These are phyloP conservation scores for Amorphotheca resinae DNA, from an alignment of 495 filamentous ascomycete species.

Conservation along the genomic window DNA sequence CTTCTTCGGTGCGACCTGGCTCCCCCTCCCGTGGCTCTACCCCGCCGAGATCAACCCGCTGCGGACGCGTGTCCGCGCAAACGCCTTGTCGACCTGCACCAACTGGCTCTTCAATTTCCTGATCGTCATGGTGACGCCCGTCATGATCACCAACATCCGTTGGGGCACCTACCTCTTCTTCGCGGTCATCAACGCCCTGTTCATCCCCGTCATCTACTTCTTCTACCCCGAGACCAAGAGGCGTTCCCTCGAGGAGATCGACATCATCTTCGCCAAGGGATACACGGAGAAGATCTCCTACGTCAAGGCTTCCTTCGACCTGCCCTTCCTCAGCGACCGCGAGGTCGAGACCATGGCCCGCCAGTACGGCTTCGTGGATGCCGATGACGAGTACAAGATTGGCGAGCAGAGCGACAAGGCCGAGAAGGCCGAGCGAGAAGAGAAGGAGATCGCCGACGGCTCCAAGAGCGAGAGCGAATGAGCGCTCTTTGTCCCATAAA, in stretches of 20 bases:
- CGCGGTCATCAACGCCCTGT: conserved; percentile 53
- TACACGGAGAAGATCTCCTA: conserved; percentile 63
- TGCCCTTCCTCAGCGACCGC: conserved; percentile 50
- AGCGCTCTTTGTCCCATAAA: too few relatives aligned
- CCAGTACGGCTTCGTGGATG: conserved; percentile 15
- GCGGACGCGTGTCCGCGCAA: conserved; percentile 61
- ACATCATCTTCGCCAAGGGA: conserved; percentile 72
- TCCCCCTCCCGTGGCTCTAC: conserved; percentile 57
- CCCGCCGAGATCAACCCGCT: conserved; percentile 65
- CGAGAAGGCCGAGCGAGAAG: too few relatives aligned
- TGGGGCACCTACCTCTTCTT: conserved; percentile 80
- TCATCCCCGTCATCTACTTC: conserved; percentile 64
- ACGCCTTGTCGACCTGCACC: conserved; percentile 60
- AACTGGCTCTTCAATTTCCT: conserved; percentile 79
- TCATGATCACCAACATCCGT: conserved; percentile 52
- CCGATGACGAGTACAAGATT: conserved; percentile 12
- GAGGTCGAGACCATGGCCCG: conserved; percentile 40
- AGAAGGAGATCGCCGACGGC: too few relatives aligned
- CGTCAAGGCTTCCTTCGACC: conserved; percentile 53
- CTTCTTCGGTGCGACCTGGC: conserved; percentile 63
- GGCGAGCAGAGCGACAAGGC: conserved; percentile 3
- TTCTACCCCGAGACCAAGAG: conserved; percentile 64
- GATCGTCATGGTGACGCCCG: conserved; percentile 70
- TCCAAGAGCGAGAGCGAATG: too few relatives aligned
- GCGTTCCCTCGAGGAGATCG: conserved; percentile 67